These are phyloP conservation scores for Elongisporangium anandrum DNA, from an alignment of 352 stramenopile species.

Conservation along the genomic window DNA sequence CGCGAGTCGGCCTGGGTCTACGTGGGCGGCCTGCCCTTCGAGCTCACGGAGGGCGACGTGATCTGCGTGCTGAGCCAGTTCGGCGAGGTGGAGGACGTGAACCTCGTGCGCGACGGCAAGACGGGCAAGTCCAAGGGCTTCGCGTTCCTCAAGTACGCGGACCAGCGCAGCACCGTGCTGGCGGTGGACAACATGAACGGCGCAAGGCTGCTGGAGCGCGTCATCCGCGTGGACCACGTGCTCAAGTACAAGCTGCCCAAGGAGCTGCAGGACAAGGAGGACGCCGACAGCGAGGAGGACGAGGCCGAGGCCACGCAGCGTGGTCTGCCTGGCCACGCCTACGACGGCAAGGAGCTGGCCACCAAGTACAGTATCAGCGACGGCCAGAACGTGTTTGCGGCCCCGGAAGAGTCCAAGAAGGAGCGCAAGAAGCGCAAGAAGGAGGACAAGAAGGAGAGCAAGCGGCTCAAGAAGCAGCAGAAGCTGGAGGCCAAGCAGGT, in stretches of 20 bases:
- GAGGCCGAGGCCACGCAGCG: constrained; percentile 18
- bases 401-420: constrained; percentile 42
- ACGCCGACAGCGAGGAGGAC: constrained; percentile 29
- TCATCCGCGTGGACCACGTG: constrained; percentile 95
- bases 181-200: constrained; percentile 98
- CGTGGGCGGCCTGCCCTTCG: constrained; percentile 89
- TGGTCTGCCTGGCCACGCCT: constrained; percentile 78
- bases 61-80: constrained; percentile 89
- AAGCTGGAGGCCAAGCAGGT: constrained; percentile 53
- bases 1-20: constrained; percentile 96
- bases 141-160: constrained; percentile 97
- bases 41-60: constrained; percentile 95
- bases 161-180: constrained; percentile 94
- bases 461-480: constrained; percentile 37
- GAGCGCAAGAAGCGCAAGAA: constrained; percentile 59
- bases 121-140: constrained; percentile 96
- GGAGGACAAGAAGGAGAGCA: constrained; percentile 51
- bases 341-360: constrained; percentile 85
- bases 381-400: constrained; percentile 84
- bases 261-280: constrained; percentile 81
- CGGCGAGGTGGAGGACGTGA: constrained; percentile 94
- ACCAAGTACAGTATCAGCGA: constrained; percentile 58
- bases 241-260: constrained; percentile 97
- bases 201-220: constrained; percentile 86
- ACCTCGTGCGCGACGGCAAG: constrained; percentile 94